Base-by-base conservation (phyloP, 495 filamentous ascomycete species). In the Symbiotaphrina buchneri region DNA sequence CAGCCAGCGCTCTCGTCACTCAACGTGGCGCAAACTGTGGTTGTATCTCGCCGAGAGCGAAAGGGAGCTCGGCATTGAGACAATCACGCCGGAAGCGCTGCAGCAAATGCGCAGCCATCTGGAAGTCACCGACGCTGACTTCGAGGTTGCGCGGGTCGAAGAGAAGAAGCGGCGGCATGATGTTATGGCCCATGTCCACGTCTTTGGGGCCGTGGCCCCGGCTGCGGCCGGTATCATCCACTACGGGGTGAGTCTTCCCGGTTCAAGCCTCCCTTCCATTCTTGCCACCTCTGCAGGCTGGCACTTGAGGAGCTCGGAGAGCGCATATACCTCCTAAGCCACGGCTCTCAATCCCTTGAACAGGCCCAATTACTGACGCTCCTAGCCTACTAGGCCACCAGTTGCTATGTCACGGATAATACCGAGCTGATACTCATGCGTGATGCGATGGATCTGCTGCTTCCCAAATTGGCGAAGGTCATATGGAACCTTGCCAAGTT, bases 161-260 rank as follows among this genome's bases (percentile, higher is more conserved):
- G 85, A 93, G 56, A 77, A 71, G 56, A 61, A 60, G 29, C 56
- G 79, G 30, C 53, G 80, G 28, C 44, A 58, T 34, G 54, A 58
- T 49, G 54, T 58, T 16, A 57, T 56, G 53, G 59, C 61, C 2
- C 74, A 82, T 49, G 74, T 84, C 25, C 68, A 81, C 45, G 68
- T 73, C 6, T 80, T 67, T 40, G 77, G 73, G 2, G 51, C 63
- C 42, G 65, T 61, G 30, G 79, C 80, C 6, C 82, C 83, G 3
- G 72, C 69, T 27, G 84, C 84, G 23, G 80, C 77, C 13, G 79
- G 78, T 14, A 79, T 85, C 46, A 90, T 93, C 29, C 84, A 93
- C 54, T 71, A 62, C 52, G 83, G 73, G 33, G 72, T 68, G 23
- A 63, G 57, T n/a, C n/a, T n/a, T n/a, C n/a, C n/a, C n/a, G n/a